A percentile compares a stretch with the other conserved stretches of the same genome.
These are phyloP conservation scores for Naganishia friedmannii DNA, from an alignment of 768 basidiomycete species.

Conservation along the genomic window DNA sequence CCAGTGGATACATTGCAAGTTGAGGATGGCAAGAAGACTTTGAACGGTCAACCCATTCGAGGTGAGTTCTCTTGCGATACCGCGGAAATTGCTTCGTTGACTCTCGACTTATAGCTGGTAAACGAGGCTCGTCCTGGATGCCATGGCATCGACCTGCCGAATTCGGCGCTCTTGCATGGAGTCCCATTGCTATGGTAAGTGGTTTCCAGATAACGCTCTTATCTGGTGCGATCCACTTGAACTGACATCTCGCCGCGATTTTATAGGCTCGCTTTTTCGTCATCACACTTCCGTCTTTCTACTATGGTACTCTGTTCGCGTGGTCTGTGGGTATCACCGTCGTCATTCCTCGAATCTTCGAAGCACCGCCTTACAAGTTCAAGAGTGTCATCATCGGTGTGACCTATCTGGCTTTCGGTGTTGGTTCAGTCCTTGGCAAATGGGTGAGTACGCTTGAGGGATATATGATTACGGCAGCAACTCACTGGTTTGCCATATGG, in stretches of 20 bases:
- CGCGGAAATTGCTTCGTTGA: background rate
- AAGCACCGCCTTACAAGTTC: constrained; percentile 38
- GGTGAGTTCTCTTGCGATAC: background rate
- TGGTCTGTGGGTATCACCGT: constrained; percentile 40
- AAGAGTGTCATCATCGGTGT: constrained; percentile 31
- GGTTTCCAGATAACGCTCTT: background rate
- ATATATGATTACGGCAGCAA: background rate
- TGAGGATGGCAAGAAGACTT: constrained; percentile 13
- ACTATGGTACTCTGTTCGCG: constrained; percentile 39
- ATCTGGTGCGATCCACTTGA: background rate
- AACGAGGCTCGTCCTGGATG: constrained; percentile 36
- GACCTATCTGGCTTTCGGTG: constrained; percentile 36
- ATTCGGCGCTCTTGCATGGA: constrained; percentile 27
- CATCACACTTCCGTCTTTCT: constrained; percentile 36
- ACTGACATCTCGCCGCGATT: background rate
- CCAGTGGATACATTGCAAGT: constrained; percentile 1
- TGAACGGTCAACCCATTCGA: constrained; percentile 23
- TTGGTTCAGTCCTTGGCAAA: constrained; percentile 39
- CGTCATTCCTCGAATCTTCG: constrained; percentile 36
- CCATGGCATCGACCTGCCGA: constrained; percentile 40
- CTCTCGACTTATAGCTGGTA: background rate
- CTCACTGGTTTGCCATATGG: background rate
- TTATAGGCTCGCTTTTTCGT: constrained; percentile 32
- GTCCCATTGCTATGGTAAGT: constrained; percentile 36
- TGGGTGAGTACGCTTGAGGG: constrained; percentile 25